Evolutionary conservation across 2,329 filamentous ascomycete genomes (phyloP).

Genomic region (Gnomoniopsis smithogilvyi): DNA sequence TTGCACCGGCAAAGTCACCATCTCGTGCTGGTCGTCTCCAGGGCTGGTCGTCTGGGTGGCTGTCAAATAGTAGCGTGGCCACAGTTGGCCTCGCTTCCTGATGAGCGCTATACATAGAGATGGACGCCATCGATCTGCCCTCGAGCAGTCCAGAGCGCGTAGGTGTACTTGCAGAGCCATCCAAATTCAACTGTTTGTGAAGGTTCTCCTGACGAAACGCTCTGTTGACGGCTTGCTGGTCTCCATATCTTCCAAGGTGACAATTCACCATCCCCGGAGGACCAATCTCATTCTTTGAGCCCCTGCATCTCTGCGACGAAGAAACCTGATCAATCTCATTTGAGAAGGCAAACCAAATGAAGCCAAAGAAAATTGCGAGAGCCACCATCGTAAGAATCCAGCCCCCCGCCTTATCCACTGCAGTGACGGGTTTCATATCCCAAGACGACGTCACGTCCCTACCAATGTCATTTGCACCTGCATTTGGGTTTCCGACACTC

Average conservation of each 20-base stretch:
- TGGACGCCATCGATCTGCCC: neutral
- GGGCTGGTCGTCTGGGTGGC: constrained; percentile 13
- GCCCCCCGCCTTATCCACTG: constrained; percentile 66
- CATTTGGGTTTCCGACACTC: constrained; percentile 39
- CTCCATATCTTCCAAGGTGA: neutral
- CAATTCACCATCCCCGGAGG: neutral
- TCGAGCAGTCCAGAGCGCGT: neutral
- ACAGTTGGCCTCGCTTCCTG: neutral
- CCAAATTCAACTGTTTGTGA: neutral
- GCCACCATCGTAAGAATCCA: constrained; percentile 51
- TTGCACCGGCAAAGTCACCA: constrained; percentile 15
- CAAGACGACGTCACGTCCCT: constrained; percentile 25
- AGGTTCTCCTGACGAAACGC: neutral
- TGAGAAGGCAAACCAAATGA: constrained; percentile 12
- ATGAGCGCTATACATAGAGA: neutral
- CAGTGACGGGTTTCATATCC: constrained; percentile 41
- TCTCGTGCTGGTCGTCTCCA: constrained; percentile 14
- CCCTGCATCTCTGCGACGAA: constrained; percentile 3
- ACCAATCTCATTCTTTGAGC: neutral
- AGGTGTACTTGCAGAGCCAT: constrained; percentile 2
- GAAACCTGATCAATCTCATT: constrained; percentile 8
- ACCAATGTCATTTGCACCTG: constrained; percentile 44
- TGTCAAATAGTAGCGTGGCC: neutral
- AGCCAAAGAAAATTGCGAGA: constrained; percentile 4
- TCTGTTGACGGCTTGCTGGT: neutral